Conservation (phyloP, 2,329 filamentous ascomycete genomes). For the Arthrobotrys musiformis region DNA sequence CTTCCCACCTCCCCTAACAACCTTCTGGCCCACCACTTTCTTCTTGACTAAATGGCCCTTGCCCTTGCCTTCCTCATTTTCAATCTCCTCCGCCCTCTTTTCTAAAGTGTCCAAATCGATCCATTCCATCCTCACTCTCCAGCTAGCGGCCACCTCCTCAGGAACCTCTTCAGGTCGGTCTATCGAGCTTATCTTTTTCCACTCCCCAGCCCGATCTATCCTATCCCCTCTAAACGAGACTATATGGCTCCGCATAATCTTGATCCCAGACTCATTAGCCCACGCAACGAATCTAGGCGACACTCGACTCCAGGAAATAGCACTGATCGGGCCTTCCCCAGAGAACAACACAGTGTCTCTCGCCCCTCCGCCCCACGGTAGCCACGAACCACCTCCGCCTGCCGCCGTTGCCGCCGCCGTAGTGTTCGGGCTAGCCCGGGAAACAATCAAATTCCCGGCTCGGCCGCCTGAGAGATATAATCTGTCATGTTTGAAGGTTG, state of each 20-base stretch:
- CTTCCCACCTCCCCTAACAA: constrained; percentile 64
- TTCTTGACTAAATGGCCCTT: constrained; percentile 57
- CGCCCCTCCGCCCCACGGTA: constrained; percentile 81
- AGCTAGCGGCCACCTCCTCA: constrained; percentile 96
- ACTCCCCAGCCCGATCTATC: constrained; percentile 72
- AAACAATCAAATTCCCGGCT: constrained; percentile 87
- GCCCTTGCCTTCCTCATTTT: constrained; percentile 61
- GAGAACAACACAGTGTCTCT: constrained; percentile 89
- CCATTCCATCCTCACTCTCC: constrained; percentile 94
- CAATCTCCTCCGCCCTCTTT: constrained; percentile 70
- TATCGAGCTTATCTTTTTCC: constrained; percentile 93
- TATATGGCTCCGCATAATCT: constrained; percentile 89
- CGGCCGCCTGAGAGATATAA: constrained; percentile 91
- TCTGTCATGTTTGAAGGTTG: constrained; percentile 88
- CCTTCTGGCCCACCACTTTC: constrained; percentile 58
- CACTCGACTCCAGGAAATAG: constrained; percentile 87
- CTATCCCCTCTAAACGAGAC: constrained; percentile 56
- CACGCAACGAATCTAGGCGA: constrained; percentile 93
- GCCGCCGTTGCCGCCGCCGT: constrained; percentile 83
- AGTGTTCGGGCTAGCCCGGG: constrained; percentile 87
- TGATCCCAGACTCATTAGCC: constrained; percentile 97
- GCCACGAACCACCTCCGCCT: constrained; percentile 68
- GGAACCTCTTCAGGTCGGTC: constrained; percentile 87
- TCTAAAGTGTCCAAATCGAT: constrained; percentile 86
- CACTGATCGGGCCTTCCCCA: constrained; percentile 89